Percentiles rank a stretch among this genome's conserved stretches.
Conservation (phyloP, 2,329 filamentous ascomycete genomes). For the Elsinoe batatas region DNA sequence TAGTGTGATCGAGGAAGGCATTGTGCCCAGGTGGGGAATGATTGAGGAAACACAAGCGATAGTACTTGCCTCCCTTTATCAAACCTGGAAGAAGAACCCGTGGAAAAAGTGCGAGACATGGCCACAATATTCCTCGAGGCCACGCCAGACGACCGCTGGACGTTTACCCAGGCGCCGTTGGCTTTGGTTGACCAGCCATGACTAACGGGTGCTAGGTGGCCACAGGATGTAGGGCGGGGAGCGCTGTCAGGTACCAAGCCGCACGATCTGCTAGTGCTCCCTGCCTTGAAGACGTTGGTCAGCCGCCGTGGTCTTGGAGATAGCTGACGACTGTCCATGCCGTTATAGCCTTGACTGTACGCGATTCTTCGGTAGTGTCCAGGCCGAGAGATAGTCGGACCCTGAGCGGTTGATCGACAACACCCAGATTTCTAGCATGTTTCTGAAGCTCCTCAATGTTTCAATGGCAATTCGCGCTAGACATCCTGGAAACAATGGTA, state of each 20-base stretch:
- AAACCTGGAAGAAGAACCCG: neutral
- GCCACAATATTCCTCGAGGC: neutral
- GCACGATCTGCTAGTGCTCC: neutral
- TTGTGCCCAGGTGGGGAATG: neutral
- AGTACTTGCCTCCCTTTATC: constrained; percentile 12
- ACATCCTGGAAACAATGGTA: neutral
- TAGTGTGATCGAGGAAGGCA: neutral
- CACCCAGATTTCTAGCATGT: neutral
- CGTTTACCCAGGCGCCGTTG: constrained; percentile 13
- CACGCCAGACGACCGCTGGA: neutral
- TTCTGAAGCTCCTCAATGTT: neutral
- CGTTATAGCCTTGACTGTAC: constrained; percentile 1
- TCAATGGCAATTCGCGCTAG: neutral
- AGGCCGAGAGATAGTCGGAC: neutral
- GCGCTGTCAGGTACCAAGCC: neutral
- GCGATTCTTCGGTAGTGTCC: constrained; percentile 1
- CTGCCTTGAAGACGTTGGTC: constrained; percentile 1
- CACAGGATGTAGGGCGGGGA: neutral
- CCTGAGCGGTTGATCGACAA: neutral
- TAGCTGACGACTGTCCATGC: constrained; percentile 1
- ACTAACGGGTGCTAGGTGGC: constrained; percentile 11
- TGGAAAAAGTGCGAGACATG: constrained; percentile 8
- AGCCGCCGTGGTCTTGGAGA: neutral
- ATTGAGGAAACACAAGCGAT: neutral
- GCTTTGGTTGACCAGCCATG: constrained; percentile 13